Evolutionary conservation across 2,329 filamentous ascomycete genomes (phyloP).

Genomic region (Fusarium staphyleae): DNA sequence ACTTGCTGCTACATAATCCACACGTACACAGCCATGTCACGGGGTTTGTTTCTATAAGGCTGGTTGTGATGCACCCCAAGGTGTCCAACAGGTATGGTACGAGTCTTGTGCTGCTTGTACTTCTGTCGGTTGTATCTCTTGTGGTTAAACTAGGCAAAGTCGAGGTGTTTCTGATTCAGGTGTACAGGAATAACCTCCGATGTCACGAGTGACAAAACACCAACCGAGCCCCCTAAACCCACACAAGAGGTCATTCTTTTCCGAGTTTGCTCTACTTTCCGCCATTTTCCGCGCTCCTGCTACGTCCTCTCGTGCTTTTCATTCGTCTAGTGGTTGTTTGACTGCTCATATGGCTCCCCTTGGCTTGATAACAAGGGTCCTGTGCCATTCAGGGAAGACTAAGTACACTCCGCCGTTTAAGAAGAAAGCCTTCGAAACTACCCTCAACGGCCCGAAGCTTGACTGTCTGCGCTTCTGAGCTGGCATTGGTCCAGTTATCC

Average conservation of each 20-base stretch:
- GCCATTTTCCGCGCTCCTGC: neutral
- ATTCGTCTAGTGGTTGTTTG: neutral
- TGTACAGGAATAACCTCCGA: slow-evolving; percentile 1
- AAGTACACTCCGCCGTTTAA: slow-evolving; percentile 17
- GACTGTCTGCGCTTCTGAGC: slow-evolving; percentile 13
- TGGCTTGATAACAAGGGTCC: slow-evolving; percentile 6
- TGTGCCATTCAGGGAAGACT: slow-evolving; percentile 18
- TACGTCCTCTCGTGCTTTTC: slow-evolving; percentile 13
- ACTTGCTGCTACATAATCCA: slow-evolving; percentile 5
- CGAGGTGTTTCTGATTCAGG: neutral
- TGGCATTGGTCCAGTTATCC: slow-evolving; percentile 29
- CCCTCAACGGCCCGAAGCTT: slow-evolving; percentile 6
- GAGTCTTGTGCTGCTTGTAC: slow-evolving; percentile 13
- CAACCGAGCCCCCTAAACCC: slow-evolving; percentile 1
- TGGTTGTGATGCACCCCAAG: slow-evolving; percentile 8
- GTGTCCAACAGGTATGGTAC: neutral
- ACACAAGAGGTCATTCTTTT: neutral
- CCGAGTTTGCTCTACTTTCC: neutral
- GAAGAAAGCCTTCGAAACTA: slow-evolving; percentile 5
- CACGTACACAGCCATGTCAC: slow-evolving; percentile 10
- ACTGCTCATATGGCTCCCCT: slow-evolving; percentile 5
- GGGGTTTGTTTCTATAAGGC: slow-evolving; percentile 1
- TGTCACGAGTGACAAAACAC: neutral
- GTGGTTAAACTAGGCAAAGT: slow-evolving; percentile 7
- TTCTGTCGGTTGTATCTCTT: slow-evolving; percentile 24